Percentiles rank a stretch among this genome's conserved stretches.
phyloP scores from a whole-genome alignment of 768 basidiomycete genomes.

The Strobilomyces echinocephalus region DNA sequence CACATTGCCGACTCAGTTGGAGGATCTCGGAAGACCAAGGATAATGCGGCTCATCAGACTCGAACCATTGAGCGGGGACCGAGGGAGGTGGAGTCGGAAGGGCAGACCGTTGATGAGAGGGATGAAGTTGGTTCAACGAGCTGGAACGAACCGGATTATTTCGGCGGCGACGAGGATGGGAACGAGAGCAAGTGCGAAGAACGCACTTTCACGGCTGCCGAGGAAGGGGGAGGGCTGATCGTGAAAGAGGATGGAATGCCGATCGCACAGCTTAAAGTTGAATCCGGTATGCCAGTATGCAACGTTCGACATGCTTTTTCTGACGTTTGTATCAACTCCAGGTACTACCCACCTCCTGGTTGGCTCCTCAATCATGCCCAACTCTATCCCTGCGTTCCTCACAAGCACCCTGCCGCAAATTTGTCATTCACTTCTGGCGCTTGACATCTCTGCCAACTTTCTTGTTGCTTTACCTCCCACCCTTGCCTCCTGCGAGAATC shows the following conservation, averaged over 20 bases:
- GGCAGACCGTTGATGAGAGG: constrained; percentile 69
- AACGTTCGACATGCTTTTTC: not conserved
- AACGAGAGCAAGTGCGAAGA: constrained; percentile 56
- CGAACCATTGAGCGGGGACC: too few relatives aligned
- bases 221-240: constrained; percentile 81
- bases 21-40: too few relatives aligned
- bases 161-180: constrained; percentile 49
- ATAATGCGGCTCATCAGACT: too few relatives aligned
- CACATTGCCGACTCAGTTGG: too few relatives aligned
- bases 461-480: constrained; percentile 78
- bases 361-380: constrained; percentile 73
- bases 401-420: constrained; percentile 67
- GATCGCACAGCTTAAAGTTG: constrained; percentile 58
- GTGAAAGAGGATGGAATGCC: constrained; percentile 64
- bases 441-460: constrained; percentile 90
- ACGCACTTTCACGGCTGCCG: constrained; percentile 70
- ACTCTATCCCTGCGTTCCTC: constrained; percentile 73
- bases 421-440: constrained; percentile 72
- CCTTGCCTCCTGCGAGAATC: constrained; percentile 69
- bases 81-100: too few relatives aligned
- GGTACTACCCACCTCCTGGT: constrained; percentile 93
- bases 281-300: constrained; percentile 53
- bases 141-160: constrained; percentile 46
- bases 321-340: constrained; percentile 28
- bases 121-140: constrained; percentile 61